A percentile compares a stretch with the other conserved stretches of the same genome.
These are phyloP conservation scores for Fusarium compactum DNA, from an alignment of 2,329 filamentous ascomycete genomes.

Conservation along the genomic window DNA sequence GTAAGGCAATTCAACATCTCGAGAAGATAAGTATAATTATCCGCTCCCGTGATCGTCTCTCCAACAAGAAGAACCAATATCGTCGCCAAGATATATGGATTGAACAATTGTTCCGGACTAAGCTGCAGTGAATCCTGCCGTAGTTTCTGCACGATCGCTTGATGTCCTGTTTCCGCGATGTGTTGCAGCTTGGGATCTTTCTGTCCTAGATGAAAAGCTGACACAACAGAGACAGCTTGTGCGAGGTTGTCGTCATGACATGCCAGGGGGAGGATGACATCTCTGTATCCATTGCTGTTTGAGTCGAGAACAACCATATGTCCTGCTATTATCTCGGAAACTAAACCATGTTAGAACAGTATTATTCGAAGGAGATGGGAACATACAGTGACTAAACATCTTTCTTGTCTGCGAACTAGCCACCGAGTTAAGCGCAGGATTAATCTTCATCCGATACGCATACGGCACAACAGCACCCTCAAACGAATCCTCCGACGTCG, in stretches of 20 bases:
- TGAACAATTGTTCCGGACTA: slow-evolving; percentile 50
- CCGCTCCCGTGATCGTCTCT: slow-evolving; percentile 56
- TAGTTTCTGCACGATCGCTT: slow-evolving; percentile 53
- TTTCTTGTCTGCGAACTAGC: slow-evolving; percentile 49
- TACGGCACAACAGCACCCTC: slow-evolving; percentile 15
- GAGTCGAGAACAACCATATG: slow-evolving; percentile 56
- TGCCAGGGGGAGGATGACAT: slow-evolving; percentile 56
- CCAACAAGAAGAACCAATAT: slow-evolving; percentile 55
- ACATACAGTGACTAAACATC: slow-evolving; percentile 53
- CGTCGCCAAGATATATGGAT: slow-evolving; percentile 53
- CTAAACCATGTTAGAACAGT: slow-evolving; percentile 24
- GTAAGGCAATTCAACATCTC: slow-evolving; percentile 53
- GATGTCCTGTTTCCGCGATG: slow-evolving; percentile 51
- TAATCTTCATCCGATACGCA: slow-evolving; percentile 16
- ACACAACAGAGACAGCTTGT: slow-evolving; percentile 54
- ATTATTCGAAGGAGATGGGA: fast-evolving
- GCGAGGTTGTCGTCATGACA: slow-evolving; percentile 52
- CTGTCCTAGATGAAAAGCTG: slow-evolving; percentile 54
- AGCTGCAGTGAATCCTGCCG: slow-evolving; percentile 49
- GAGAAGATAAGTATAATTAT: slow-evolving; percentile 53
- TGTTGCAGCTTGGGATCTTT: slow-evolving; percentile 48
- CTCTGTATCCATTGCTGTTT: slow-evolving; percentile 53
- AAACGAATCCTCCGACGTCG: neutral
- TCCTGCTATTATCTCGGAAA: slow-evolving; percentile 53
- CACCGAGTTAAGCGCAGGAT: slow-evolving; percentile 43